Evolutionary conservation across 139 green algal species (phyloP).

Genomic region (Tetradesmus obliquus): DNA sequence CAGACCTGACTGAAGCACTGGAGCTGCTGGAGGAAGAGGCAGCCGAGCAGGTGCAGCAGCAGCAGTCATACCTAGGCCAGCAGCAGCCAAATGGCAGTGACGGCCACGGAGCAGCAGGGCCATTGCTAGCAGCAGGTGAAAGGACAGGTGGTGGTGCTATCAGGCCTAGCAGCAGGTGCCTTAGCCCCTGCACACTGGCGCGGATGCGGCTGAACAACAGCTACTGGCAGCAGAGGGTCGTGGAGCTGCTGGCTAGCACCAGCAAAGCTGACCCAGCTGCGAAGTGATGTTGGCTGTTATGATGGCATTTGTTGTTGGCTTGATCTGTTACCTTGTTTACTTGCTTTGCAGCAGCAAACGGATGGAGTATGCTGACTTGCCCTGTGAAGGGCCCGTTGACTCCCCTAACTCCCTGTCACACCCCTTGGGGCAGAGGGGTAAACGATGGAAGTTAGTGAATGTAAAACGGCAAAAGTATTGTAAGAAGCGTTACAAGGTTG

Average conservation of each 20-base stretch:
- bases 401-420: too few species aligned
- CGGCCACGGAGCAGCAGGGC: not conserved
- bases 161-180: not conserved
- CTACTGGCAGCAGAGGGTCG: constrained; percentile 27
- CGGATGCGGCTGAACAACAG: constrained; percentile 15
- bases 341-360: too few species aligned
- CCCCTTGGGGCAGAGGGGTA: too few species aligned
- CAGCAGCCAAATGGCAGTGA: not conserved
- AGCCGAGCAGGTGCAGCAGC: not conserved
- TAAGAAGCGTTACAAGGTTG: too few species aligned
- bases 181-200: not conserved
- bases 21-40: constrained; percentile 8
- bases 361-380: too few species aligned
- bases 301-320: too few species aligned
- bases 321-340: too few species aligned
- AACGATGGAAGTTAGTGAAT: too few species aligned
- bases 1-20: not conserved
- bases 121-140: not conserved
- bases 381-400: too few species aligned
- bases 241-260: not conserved
- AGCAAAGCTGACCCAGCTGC: not conserved
- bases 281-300: too few species aligned
- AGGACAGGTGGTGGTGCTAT: not conserved
- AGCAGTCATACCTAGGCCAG: not conserved
- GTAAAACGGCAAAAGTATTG: too few species aligned